These are phyloP conservation scores for Xylaria polymorpha DNA, from an alignment of 2,329 filamentous ascomycete genomes.

Conservation along the genomic window DNA sequence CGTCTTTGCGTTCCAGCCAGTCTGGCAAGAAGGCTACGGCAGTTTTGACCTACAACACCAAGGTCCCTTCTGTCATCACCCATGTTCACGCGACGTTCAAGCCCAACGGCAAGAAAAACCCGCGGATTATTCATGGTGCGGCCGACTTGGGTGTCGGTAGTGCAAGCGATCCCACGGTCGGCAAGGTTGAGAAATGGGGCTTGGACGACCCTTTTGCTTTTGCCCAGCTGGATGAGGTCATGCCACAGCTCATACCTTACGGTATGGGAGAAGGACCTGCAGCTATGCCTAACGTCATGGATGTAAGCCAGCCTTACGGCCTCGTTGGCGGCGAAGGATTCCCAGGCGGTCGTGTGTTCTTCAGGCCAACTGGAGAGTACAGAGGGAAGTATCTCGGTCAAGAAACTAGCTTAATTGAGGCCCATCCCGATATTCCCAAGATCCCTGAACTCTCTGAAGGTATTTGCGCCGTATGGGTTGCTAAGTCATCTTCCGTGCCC, in stretches of 20 bases:
- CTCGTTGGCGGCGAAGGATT: slow-evolving; percentile 87
- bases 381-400: slow-evolving; percentile 78
- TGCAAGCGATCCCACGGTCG: slow-evolving; percentile 80
- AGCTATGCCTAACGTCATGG: slow-evolving; percentile 86
- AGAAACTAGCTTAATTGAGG: slow-evolving; percentile 69
- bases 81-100: slow-evolving; percentile 82
- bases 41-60: slow-evolving; percentile 86
- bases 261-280: slow-evolving; percentile 83
- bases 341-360: slow-evolving; percentile 84
- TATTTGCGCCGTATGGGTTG: slow-evolving; percentile 87
- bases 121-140: slow-evolving; percentile 85
- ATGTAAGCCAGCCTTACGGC: slow-evolving; percentile 87
- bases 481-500: slow-evolving; percentile 80
- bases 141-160: slow-evolving; percentile 82
- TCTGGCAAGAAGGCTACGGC: slow-evolving; percentile 75
- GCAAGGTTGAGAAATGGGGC: slow-evolving; percentile 85
- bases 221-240: slow-evolving; percentile 81
- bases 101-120: slow-evolving; percentile 75
- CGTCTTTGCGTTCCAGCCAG: slow-evolving; percentile 60
- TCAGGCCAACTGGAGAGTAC: slow-evolving; percentile 78
- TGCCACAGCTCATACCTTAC: slow-evolving; percentile 78
- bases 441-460: slow-evolving; percentile 77
- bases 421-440: slow-evolving; percentile 79
- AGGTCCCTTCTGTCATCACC: slow-evolving; percentile 81
- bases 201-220: slow-evolving; percentile 79